Percentiles rank a stretch among this genome's conserved stretches.
phyloP scores from a whole-genome alignment of 1,139 yeast genomes.

The Cylindricascospora bacillispora region DNA sequence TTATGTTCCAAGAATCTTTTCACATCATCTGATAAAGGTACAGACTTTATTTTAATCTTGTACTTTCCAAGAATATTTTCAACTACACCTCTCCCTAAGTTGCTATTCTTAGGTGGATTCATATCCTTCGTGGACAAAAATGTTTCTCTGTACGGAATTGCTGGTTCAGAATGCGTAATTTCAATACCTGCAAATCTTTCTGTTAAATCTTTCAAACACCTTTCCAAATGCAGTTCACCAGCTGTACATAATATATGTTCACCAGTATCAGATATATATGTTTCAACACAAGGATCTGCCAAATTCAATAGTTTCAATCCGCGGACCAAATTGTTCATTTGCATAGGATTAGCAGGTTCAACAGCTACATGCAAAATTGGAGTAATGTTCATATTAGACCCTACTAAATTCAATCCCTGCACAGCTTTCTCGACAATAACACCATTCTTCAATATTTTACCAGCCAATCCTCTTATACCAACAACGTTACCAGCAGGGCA shows the following conservation, averaged over 20 bases:
- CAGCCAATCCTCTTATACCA: conserved; percentile 86
- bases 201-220: conserved; percentile 77
- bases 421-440: conserved; percentile 46
- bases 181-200: conserved; percentile 92
- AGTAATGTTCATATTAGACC: conserved; percentile 51
- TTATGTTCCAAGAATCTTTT: conserved; percentile 39
- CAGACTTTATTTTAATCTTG: conserved; percentile 35
- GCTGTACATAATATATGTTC: conserved; percentile 88
- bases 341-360: conserved; percentile 81
- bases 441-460: conserved; percentile 73
- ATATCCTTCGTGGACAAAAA: conserved; percentile 38
- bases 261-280: conserved; percentile 75
- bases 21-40: conserved; percentile 44
- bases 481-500: conserved; percentile 96
- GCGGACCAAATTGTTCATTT: conserved; percentile 58
- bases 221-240: conserved; percentile 88
- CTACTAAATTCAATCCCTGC: conserved; percentile 56
- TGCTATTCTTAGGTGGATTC: conserved; percentile 31
- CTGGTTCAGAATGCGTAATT: conserved; percentile 79
- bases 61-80: conserved; percentile 37
- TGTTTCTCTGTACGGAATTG: conserved; percentile 89
- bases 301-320: conserved; percentile 72
- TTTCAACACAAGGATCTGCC: conserved; percentile 90
- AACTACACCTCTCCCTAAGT: conserved; percentile 31
- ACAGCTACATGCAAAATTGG: conserved; percentile 92